Base-by-base conservation (phyloP, 2,329 filamentous ascomycete species). In the Aspergillus fumigatiaffinis region DNA sequence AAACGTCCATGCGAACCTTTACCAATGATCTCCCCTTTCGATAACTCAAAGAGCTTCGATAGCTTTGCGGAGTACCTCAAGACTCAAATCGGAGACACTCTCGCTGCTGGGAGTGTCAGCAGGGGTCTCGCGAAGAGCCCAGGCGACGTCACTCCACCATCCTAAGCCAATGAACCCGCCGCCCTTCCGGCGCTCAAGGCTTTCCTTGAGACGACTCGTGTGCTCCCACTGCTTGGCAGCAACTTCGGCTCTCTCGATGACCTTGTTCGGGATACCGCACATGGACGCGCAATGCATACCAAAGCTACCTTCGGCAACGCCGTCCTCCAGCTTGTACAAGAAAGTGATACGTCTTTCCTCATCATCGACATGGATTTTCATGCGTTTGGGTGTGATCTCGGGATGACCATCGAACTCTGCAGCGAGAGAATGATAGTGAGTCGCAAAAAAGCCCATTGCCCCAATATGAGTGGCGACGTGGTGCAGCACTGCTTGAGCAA, bases 261-360 rank as follows among this genome's bases (percentile, higher is more conserved):
- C 87, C 55, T 87, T 87, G 48, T 80, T 80, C 0, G 91, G 86
- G 62, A 99, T 97, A 1, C 94, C 94, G 67, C 94, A 99, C 94
- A 99, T 99, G 59, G 91, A 88, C 1, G 94, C 94, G 71, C 94
- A 99, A 74, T 99, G 94, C 94, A 99, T 99, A 67, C 94, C 94
- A 69, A 97, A 99, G 69, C 91, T 96, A 17, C 94, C 94, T 74
- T 97, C 92, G 0, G 94, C 94, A 9, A 97, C 91, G 1, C 94
- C 94, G 14, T 91, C 85, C 74, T 97, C 94, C 0, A 99, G 84
- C 68, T 91, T 92, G 78, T 99, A 99, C 55, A 99, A 73, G 77
- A 99, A 99, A 0, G 93, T 97, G n/a, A 99, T 87, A n/a, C 87
- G 86, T 25, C 91, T 84, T 57, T 91, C 84, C 50, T 82, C 84